Percentiles rank a stretch among this genome's conserved stretches.
Conservation (phyloP, 345 rosid species). For the Populus tremula region DNA sequence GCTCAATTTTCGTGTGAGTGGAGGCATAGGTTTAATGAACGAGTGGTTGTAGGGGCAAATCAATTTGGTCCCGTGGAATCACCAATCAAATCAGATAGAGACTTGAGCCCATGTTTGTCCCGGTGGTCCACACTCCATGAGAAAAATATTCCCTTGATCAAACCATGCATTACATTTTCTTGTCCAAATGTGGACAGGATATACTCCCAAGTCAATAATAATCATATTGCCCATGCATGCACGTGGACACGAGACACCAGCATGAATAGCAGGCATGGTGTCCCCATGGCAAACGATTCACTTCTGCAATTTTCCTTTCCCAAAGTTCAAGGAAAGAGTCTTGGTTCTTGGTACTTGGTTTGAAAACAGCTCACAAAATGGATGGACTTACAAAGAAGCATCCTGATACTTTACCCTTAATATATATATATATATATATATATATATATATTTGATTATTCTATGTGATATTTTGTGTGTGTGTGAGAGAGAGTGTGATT, state of each 20-base stretch:
- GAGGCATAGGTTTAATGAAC: no score
- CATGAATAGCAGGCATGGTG: neutral
- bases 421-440: no score
- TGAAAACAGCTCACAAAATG: neutral
- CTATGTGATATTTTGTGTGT: no score
- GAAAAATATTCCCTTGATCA: neutral
- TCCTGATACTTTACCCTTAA: neutral
- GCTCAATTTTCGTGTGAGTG: neutral
- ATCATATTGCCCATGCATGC: slow-evolving; percentile 7
- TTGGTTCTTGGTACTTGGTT: neutral
- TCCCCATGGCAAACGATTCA: neutral
- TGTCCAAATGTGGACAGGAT: neutral
- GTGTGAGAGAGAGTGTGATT: no score
- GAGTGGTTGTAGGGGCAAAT: no score
- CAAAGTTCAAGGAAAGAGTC: neutral
- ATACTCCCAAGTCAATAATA: neutral
- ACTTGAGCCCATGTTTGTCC: neutral
- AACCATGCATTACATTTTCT: neutral
- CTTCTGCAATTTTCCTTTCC: neutral
- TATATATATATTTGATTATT: no score
- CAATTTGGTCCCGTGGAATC: neutral
- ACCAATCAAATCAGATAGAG: neutral
- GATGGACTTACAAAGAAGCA: neutral
- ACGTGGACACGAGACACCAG: slow-evolving; percentile 1
- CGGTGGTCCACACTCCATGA: slow-evolving; percentile 2